Evolutionary conservation across 148 eudicot species (phyloP).

Genomic region (Diospyros kaki): DNA sequence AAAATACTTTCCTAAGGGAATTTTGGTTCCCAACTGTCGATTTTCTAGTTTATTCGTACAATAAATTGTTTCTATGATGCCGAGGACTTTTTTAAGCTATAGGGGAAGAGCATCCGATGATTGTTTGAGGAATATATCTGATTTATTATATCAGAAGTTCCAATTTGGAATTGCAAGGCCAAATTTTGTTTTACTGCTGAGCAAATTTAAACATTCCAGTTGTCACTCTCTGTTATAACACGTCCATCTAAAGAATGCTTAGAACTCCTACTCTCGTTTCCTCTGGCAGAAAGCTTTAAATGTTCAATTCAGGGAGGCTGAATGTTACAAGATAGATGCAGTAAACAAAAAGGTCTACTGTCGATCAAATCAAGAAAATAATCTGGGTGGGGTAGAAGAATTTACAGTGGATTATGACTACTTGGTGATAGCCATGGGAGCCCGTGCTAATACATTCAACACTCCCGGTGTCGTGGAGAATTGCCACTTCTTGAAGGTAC

Average conservation of each 20-base stretch:
- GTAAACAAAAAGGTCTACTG: slow-evolving; percentile 23
- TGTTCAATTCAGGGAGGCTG: slow-evolving; percentile 25
- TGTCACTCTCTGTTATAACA: neutral
- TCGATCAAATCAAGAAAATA: slow-evolving; percentile 9
- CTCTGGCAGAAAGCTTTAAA: slow-evolving; percentile 20
- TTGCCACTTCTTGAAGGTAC: slow-evolving; percentile 28
- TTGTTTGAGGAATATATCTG: too few species aligned
- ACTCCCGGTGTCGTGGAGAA: slow-evolving; percentile 28
- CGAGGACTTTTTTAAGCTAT: too few species aligned
- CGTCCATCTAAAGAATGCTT: neutral
- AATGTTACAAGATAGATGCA: slow-evolving; percentile 17
- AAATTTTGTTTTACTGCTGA: neutral
- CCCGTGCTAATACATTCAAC: slow-evolving; percentile 23
- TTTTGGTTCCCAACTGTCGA: neutral
- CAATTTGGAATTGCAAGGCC: neutral
- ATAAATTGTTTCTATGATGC: neutral
- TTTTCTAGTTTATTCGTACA: neutral
- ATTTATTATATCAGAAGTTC: too few species aligned
- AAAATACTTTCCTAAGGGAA: too few species aligned
- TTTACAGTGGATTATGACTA: slow-evolving; percentile 22
- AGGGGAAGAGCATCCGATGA: neutral
- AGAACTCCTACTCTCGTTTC: neutral
- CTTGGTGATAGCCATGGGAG: slow-evolving; percentile 25
- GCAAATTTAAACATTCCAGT: neutral
- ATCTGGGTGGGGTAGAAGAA: slow-evolving; percentile 13